Evolutionary conservation across 2,329 filamentous ascomycete species (phyloP), one percentile per base, ranked within the genome.

Genomic region (Aspergillus neoniger): DNA sequence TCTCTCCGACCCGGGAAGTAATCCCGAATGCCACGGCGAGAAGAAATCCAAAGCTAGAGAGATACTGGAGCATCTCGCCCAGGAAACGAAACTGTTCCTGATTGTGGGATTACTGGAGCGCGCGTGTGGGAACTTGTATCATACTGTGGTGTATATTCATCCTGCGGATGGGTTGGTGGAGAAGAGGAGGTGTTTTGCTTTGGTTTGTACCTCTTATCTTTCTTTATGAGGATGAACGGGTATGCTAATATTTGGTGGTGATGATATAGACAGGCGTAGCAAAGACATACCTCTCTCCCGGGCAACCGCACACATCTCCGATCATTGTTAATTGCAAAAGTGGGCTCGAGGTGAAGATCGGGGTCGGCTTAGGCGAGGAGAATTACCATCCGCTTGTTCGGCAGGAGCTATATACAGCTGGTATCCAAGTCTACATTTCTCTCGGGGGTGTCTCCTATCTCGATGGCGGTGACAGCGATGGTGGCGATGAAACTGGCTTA

Each of bases 111-210:
- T 91, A 17, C 88, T 97, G 14, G 93, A 97, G 77, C 87, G 85
- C 67, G 84, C 88, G 0, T 92, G 88, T 0, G 93, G 93, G 0
- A 93, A 88, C 62, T 73, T 97, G 55, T 97, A 96, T 73, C 96
- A 93, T 74, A 82, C 86, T 4, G 91, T 86, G 1, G 83, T 96
- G 5, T 96, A 95, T 71, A 88, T 96, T 0, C 91, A 91, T 73
- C 92, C 93, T 0, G 80, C 76, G 44, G 72, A 83, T 49, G 93
- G 93, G 5, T 72, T 90, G 5, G 73, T 96, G 19, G 93, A 92
- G 21, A 97, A 97, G 82, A 85, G 93, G 65, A 83, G 93, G 70
- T 97, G 97, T 77, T 91, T 96, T 23, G 94, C 96, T 87, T 93
- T 93, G 19, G 88, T 25, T 25, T 25, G 25, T 25, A 25, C 25